Evolutionary conservation across 2,329 filamentous ascomycete genomes (phyloP), one percentile per base, ranked within the genome.

Genomic region (Cytospora piceae): DNA sequence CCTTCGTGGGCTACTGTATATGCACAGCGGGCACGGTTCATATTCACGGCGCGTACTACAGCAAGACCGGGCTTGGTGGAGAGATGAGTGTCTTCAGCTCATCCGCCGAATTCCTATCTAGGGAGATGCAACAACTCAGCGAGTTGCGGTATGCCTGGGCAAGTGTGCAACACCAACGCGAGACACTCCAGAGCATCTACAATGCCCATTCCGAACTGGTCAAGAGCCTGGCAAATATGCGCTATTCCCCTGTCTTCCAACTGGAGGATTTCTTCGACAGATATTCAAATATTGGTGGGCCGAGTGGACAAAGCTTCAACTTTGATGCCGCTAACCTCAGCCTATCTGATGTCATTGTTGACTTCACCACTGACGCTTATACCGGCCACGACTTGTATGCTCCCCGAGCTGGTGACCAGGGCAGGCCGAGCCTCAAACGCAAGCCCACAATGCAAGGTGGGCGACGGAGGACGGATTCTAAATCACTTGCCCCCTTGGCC

Each of bases 1-100:
- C 90, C 0, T 94, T 96, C 73, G 90, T 95, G 2, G 91, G 92
- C 8, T 96, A 94, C 75, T 95, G 92, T 73, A 87, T 96, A 57
- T 92, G 89, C 76, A 94, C 92, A 2, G 93, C 93, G 2, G 93
- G 91, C 5, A 96, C 93, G 0, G 92, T 96, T 1, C 93, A 96
- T 73, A 89, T 96, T 12, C 93, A 96, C 73, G 93, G 93, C 15
- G 87, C 90, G 8, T 89, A 95, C 72, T 96, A 96, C 75, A 87
- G 85, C 69, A 85, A 83, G 70, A 78, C 77, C 46, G 77, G 78
- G 14, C 76, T 71, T 55, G 77, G 74, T 39, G 73, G 74, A 70
- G 86, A 78, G 77, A 87, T 79, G 82, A 87, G 85, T 80, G 72
- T 94, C 79, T 83, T 92, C 81, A 72, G 84, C 79, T 75, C 78